These are phyloP conservation scores for Xylariales sp. DNA, from an alignment of 2,329 filamentous ascomycete genomes.

Conservation along the genomic window DNA sequence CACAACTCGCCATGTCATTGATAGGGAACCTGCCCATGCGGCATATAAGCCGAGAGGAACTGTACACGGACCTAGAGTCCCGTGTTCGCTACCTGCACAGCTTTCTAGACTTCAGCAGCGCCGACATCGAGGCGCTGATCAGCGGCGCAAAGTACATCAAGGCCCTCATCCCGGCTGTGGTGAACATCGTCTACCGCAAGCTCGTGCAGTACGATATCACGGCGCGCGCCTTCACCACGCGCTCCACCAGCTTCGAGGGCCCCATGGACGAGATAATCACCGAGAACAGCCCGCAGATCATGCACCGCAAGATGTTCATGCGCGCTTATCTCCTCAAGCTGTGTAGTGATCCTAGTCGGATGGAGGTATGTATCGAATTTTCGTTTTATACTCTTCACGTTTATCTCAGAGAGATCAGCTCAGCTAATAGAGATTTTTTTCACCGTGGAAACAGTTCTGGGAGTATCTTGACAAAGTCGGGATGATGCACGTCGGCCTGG, in stretches of 20 bases:
- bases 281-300: slow-evolving; percentile 70
- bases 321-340: slow-evolving; percentile 72
- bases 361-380: too few species aligned
- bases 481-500: slow-evolving; percentile 80
- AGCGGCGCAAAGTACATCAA: slow-evolving; percentile 72
- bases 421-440: too few species aligned
- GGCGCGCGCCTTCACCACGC: slow-evolving; percentile 66
- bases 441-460: too few species aligned
- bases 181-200: slow-evolving; percentile 82
- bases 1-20: too few species aligned
- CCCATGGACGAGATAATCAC: slow-evolving; percentile 59
- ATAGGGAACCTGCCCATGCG: too few species aligned
- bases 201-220: slow-evolving; percentile 79
- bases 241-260: slow-evolving; percentile 60
- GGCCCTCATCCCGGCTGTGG: slow-evolving; percentile 75
- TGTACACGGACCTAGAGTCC: slow-evolving; percentile 67
- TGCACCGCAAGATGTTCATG: slow-evolving; percentile 73
- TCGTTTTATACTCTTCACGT: too few species aligned
- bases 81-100: slow-evolving; percentile 69
- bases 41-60: slow-evolving; percentile 65
- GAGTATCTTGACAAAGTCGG: slow-evolving; percentile 81
- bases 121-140: slow-evolving; percentile 67
- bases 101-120: slow-evolving; percentile 72
- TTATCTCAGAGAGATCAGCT: too few species aligned
- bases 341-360: slow-evolving; percentile 68